A percentile compares a stretch with the other conserved stretches of the same genome.
Evolutionary conservation across 176 grass and related monocot species (phyloP).

Genomic region (Zoysia pacifica): DNA sequence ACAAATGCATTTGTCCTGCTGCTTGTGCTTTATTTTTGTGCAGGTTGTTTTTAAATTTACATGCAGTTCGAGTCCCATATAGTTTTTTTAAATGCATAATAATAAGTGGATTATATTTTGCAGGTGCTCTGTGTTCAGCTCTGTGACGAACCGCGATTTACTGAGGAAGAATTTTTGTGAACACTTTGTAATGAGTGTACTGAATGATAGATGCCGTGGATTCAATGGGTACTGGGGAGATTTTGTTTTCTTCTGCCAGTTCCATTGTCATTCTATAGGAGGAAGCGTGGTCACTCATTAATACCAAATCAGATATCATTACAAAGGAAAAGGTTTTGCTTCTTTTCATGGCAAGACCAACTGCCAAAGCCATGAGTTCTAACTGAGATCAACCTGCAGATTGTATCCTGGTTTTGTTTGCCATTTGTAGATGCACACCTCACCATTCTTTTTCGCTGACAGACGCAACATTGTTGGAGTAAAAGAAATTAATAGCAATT

Average conservation of each 20-base stretch:
- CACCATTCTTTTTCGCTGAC: constrained; percentile 51
- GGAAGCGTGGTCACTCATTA: constrained; percentile 7
- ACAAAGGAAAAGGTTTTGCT: constrained; percentile 39
- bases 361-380: constrained; percentile 19
- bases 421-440: constrained; percentile 42
- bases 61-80: neutral
- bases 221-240: neutral
- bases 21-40: constrained; percentile 5
- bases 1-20: neutral
- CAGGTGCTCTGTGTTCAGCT: constrained; percentile 76
- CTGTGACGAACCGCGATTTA: constrained; percentile 42
- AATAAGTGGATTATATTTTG: constrained; percentile 31
- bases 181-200: constrained; percentile 24
- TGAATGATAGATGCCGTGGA: constrained; percentile 30
- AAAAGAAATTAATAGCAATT: constrained; percentile 43
- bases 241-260: constrained; percentile 45
- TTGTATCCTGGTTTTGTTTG: constrained; percentile 40
- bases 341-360: constrained; percentile 29
- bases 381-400: constrained; percentile 11
- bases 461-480: constrained; percentile 32
- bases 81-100: constrained; percentile 1
- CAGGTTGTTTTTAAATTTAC: constrained; percentile 2
- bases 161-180: constrained; percentile 36
- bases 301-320: neutral
- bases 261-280: constrained; percentile 13